Evolutionary conservation across 2,329 filamentous ascomycete genomes (phyloP), one percentile per base, ranked within the genome.

Genomic region (Tolypocladium amazonense): DNA sequence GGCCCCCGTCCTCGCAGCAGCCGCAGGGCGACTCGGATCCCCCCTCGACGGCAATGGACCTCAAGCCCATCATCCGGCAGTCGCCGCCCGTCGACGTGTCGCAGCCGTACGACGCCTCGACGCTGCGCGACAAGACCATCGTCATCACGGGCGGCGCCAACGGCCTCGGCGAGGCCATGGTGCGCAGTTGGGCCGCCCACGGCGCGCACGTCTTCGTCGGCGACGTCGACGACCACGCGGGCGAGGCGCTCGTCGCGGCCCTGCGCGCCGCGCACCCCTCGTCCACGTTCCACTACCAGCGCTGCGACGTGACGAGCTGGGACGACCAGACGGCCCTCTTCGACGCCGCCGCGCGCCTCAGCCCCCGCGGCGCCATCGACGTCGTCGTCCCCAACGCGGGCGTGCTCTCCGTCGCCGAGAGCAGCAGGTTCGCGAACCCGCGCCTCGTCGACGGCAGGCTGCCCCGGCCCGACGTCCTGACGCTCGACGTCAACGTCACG

Each of bases 341-440:
- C 76, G 81, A 82, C 53, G 71, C 78, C 58, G 85, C 85, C 3
- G 74, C 77, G 43, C 73, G 75, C 58, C 72, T 82, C 59, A 85
- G 82, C 61, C 77, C 78, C 0, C 76, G 80, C 57, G 77, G 79
- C 20, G 78, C 79, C 15, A 79, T 88, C 62, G 84, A 88, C 70
- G 75, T 79, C 25, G 85, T 88, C 5, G 83, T 88, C 54, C 84
- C 86, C 62, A 88, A 88, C 67, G 87, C 87, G 0, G 87, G 87
- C 55, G 81, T 88, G 64, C 75, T 78, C 58, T 61, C 70, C 38
- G 61, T 65, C n/a, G 59, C 59, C 53, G 64, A 67, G 25, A 65
- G 68, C 1, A 66, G 69, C 35, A 64, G 63, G 6, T 80, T 87
- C 62, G 82, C 84, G 68, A 64, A 69, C 53, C 81, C 81, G 0